Evolutionary conservation across 2,329 filamentous ascomycete genomes (phyloP), one percentile per base, ranked within the genome.

Genomic region (Calonectria pseudoturangicola): DNA sequence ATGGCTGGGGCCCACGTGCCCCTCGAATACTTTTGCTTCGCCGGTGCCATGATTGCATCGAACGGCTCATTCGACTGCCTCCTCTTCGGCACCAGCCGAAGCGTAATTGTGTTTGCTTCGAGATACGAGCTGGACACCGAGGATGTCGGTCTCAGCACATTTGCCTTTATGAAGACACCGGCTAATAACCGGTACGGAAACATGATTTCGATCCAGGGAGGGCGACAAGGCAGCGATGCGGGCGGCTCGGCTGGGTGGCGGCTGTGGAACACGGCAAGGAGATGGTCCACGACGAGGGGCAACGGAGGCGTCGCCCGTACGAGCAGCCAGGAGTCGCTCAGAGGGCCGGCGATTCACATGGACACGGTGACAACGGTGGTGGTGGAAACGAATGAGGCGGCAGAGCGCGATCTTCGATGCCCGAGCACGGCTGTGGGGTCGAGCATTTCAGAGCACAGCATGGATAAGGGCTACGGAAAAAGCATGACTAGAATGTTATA

Each of bases 1-100:
- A 92, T 94, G 89, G 87, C 89, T 0, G 89, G 89, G 1, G 82
- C 85, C 12, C 63, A 84, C 0, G 86, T 91, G 4, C 86, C 89
- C 0, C 84, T 91, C 0, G 83, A 81, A 0, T 92, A 90, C 79
- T 92, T 91, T 79, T 89, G 88, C 79, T 86, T 91, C 13, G 89
- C 91, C 0, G 91, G 91, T 2, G 86, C 87, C 1, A 87, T 93
- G 82, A 90, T 92, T 39, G 87, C 88, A 0, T 88, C 85, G 36
- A 90, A 90, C 70, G 89, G 89, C 12, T 89, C 86, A 82, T 83
- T 91, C 9, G 89, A 91, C 73, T 88, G 89, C 9, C 71, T 88
- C 0, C 79, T 91, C 4, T 91, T 90, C 75, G 86, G 88, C 4
- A 86, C 85, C 2, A 90, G 88, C 0, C 84, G 89, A 39, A 85